These are phyloP conservation scores for Melampsora americana DNA, from an alignment of 1,284 basidiomycete genomes.

Conservation along the genomic window DNA sequence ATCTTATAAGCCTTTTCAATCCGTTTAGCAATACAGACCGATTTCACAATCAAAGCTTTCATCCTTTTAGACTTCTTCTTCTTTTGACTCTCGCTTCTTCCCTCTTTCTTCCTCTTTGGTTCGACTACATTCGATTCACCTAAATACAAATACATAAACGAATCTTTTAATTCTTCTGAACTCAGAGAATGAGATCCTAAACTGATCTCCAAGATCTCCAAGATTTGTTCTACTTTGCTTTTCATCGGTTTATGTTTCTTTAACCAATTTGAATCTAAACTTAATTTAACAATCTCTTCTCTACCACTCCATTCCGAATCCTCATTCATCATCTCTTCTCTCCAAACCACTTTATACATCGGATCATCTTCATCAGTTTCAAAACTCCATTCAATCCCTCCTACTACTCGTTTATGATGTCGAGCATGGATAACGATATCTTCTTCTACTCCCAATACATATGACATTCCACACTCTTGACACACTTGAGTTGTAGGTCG, in stretches of 20 bases:
- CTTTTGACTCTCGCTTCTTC: neutral
- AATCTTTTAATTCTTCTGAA: neutral
- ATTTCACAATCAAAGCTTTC: constrained; percentile 13
- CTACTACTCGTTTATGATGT: constrained; percentile 55
- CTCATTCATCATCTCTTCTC: constrained; percentile 47
- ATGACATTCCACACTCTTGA: constrained; percentile 56
- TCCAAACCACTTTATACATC: constrained; percentile 47
- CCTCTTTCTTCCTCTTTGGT: neutral
- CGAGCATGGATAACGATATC: constrained; percentile 54
- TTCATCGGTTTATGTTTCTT: neutral
- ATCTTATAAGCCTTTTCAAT: constrained; percentile 23
- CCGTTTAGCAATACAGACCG: constrained; percentile 26
- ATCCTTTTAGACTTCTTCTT: neutral
- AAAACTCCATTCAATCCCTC: constrained; percentile 54
- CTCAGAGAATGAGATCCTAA: constrained; percentile 10
- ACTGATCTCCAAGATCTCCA: constrained; percentile 19
- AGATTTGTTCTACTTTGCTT: constrained; percentile 12
- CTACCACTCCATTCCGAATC: constrained; percentile 47
- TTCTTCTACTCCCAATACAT: constrained; percentile 54
- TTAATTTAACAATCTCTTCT: constrained; percentile 38
- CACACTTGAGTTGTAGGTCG: constrained; percentile 50
- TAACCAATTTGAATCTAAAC: neutral
- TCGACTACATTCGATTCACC: neutral
- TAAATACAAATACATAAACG: constrained; percentile 22
- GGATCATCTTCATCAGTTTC: constrained; percentile 24